These are phyloP conservation scores for Gardenia jasminoides DNA, from an alignment of 257 asterid species.

Conservation along the genomic window DNA sequence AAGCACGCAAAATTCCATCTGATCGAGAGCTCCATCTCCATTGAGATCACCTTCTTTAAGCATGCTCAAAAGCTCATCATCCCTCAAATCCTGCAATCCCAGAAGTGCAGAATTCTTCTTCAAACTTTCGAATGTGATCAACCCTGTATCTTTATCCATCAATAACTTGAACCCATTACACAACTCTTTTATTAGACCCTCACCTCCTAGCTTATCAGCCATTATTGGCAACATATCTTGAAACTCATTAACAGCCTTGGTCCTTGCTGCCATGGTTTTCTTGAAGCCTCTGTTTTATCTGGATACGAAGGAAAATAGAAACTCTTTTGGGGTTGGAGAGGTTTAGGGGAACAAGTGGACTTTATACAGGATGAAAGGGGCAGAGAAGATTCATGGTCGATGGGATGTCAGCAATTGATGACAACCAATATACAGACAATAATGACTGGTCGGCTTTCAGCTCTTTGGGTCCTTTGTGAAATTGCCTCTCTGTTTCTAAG, in stretches of 20 bases:
- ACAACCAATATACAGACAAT: conserved; percentile 49
- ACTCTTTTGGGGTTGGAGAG: conserved; percentile 7
- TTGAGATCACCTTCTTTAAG: conserved; percentile 61
- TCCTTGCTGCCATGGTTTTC: conserved; percentile 20
- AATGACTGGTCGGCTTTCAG: conserved; percentile 47
- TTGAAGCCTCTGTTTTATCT: conserved; percentile 13
- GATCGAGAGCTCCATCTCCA: conserved; percentile 65
- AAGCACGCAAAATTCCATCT: conserved; percentile 83
- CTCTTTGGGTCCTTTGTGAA: conserved; percentile 28
- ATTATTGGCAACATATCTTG: conserved; percentile 70
- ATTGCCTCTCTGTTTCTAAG: conserved; percentile 46
- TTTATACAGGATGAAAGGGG: conserved; percentile 24
- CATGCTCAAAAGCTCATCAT: conserved; percentile 68
- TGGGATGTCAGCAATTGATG: conserved; percentile 22
- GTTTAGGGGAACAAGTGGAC: conserved; percentile 10
- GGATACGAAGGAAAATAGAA: not conserved
- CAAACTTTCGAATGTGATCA: conserved; percentile 72
- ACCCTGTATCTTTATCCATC: conserved; percentile 62
- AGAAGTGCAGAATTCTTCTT: conserved; percentile 61
- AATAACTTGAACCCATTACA: conserved; percentile 69
- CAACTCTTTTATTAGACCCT: conserved; percentile 65
- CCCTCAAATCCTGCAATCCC: conserved; percentile 67
- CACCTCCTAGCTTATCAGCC: conserved; percentile 80
- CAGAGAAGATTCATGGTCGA: not conserved
- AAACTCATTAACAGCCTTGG: conserved; percentile 31